Evolutionary conservation across 345 rosid species (phyloP), one percentile per base, ranked within the genome.

Genomic region (Rhodamnia argentea): DNA sequence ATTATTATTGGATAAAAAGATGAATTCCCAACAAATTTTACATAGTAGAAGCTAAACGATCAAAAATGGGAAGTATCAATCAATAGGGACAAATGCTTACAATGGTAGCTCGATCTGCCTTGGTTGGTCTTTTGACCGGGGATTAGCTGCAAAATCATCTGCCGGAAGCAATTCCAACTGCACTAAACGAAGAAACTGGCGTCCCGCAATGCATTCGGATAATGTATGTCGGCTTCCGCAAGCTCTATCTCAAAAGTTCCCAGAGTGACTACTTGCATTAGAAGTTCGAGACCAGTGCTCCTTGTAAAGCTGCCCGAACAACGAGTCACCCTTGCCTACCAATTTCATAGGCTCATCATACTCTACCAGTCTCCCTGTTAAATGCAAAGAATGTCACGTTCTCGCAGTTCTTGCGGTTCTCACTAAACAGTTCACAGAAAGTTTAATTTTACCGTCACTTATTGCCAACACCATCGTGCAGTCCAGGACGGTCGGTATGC

Each of bases 401-500:
- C 26, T 55, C 26, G 7, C 4, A 3, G 26, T 55, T 55, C 4
- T 55, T 27, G 57, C 52, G 13, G 29, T 82, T 20, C 84, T 82
- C 12, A 24, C 15, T 2, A 51, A 18, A 29, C 58, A 55, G 24
- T 55, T 55, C 10, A 4, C 15, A 12, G 8, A 1, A 82, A 82
- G 57, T 12, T 29, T 12, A 29, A 76, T 4, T 50, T 42, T 76
- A 86, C 88, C 88, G 40, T 94, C 92, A 23, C 93, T 91, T 20
- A 93, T 90, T 13, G 92, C 92, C 37, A 94, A 90, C 62, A 93
- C 95, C 93, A 86, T 92, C 27, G 88, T 87, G 88, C 96, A 91
- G 87, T 92, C 93, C 92, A 92, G 91, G 47, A 93, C 95, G 4
- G 94, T 93, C 18, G 95, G 96, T 87, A 93, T 90, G 62, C 95